Base-by-base conservation (phyloP, 441 rosid species). In the Omphalea diandra region DNA sequence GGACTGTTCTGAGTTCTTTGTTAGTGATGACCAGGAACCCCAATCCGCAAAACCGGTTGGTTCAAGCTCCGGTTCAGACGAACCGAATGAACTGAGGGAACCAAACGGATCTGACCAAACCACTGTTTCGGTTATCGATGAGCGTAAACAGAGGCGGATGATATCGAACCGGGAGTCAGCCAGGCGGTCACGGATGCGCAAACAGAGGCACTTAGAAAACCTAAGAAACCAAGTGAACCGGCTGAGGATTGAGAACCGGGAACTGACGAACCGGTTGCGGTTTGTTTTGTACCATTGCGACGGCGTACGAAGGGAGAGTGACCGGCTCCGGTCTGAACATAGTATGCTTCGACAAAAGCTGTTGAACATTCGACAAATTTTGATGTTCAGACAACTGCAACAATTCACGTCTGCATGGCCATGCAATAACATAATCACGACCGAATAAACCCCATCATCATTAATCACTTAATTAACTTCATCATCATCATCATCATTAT, bases 141-240 rank as follows among this genome's bases (percentile, higher is more conserved):
- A 91, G 63, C 79, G 80, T 74, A 94, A 87, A 83, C 69, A 79
- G 44, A 82, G 74, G 70, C 82, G 98, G 32, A 86, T 75, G 90
- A 59, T 84, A 54, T 94, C 98, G 8, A 94, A 94, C 85, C 84
- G 97, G 77, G 96, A 94, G 69, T 87, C 98, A 4, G 97, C 98
- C 0, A 76, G 88, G 75, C 79, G 96, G 76, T 91, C 95, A 0
- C 85, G 97, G 65, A 80, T 73, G 88, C 77, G 90, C 54, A 94
- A 87, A 82, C 86, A 86, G 89, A 83, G 53, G 77, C 97, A 84
- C 36, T 71, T 85, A 67, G 97, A 91, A 76, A 80, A 87, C 61
- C 67, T 88, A 35, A 77, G 88, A 24, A 78, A 82, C 27, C 81
- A 86, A 72, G 69, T 72, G 76, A 79, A 80, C 84, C 84, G 67